Percentiles rank a stretch among this genome's conserved stretches.
Evolutionary conservation across 768 basidiomycete species (phyloP).

Genomic region (Pleurotus salmoneostramineus): DNA sequence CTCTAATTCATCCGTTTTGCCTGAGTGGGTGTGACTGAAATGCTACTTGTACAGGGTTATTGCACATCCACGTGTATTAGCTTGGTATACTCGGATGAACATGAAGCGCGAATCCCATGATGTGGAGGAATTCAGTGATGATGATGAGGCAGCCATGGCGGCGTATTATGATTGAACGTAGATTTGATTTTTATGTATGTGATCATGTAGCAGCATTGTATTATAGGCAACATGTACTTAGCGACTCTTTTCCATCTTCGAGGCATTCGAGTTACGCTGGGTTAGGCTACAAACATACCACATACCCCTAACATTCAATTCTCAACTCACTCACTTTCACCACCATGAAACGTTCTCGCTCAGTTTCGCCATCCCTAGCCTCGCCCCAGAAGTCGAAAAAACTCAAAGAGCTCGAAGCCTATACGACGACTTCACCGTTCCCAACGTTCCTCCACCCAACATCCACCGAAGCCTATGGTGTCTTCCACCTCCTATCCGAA

Average conservation of each 20-base stretch:
- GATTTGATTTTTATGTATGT: background rate
- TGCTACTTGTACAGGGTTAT: slow-evolving; percentile 39
- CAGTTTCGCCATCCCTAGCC: background rate
- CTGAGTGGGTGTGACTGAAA: slow-evolving; percentile 6
- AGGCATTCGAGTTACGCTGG: background rate
- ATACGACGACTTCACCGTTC: slow-evolving; percentile 41
- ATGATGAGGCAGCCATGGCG: slow-evolving; percentile 23
- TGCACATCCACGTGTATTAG: slow-evolving; percentile 60
- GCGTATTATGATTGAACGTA: slow-evolving; percentile 14
- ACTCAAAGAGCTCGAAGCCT: slow-evolving; percentile 42
- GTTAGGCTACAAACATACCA: background rate
- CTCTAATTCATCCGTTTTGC: background rate
- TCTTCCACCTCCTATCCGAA: slow-evolving; percentile 36
- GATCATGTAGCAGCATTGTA: background rate
- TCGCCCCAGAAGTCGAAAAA: slow-evolving; percentile 36
- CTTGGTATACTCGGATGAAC: slow-evolving; percentile 37
- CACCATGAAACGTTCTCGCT: slow-evolving; percentile 1
- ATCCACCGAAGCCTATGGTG: slow-evolving; percentile 30
- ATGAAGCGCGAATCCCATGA: background rate
- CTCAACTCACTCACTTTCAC: too few relatives aligned
- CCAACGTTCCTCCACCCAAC: slow-evolving; percentile 42
- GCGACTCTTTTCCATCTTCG: background rate
- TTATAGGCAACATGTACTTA: background rate
- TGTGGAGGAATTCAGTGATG: slow-evolving; percentile 11
- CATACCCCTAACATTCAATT: background rate